Percentiles rank a stretch among this genome's conserved stretches.
Evolutionary conservation across 495 filamentous ascomycete genomes (phyloP).

Genomic region (Hyaloscypha hepaticicola): DNA sequence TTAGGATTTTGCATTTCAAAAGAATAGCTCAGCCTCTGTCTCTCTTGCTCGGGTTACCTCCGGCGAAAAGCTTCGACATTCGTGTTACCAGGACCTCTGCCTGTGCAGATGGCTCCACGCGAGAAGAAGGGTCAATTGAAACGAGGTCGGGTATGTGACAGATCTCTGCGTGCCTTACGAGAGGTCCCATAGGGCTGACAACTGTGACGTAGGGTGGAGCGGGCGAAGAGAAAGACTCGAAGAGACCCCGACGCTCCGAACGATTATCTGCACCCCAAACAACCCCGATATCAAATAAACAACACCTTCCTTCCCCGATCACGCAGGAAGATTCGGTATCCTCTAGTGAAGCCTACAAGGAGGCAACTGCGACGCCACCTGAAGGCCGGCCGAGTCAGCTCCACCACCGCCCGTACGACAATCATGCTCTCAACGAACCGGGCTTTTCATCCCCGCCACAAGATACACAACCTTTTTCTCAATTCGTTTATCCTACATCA

Average conservation of each 20-base stretch:
- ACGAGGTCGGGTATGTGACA: slow-evolving; percentile 44
- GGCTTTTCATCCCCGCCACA: slow-evolving; percentile 54
- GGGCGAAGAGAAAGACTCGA: slow-evolving; percentile 46
- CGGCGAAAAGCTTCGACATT: neutral
- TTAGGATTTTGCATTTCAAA: neutral
- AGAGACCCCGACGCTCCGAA: slow-evolving; percentile 67
- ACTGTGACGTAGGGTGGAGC: slow-evolving; percentile 34
- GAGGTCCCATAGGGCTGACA: slow-evolving; percentile 19
- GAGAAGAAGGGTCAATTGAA: slow-evolving; percentile 56
- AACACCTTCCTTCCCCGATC: slow-evolving; percentile 79
- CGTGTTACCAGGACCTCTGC: neutral
- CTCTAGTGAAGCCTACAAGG: slow-evolving; percentile 60
- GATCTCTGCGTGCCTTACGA: slow-evolving; percentile 21
- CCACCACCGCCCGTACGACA: slow-evolving; percentile 47
- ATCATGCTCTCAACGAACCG: slow-evolving; percentile 24
- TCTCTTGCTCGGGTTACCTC: neutral
- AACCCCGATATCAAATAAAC: slow-evolving; percentile 58
- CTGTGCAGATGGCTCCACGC: slow-evolving; percentile 49
- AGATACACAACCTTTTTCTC: slow-evolving; percentile 67
- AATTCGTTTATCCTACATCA: slow-evolving; percentile 74
- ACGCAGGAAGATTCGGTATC: slow-evolving; percentile 59
- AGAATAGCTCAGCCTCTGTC: neutral
- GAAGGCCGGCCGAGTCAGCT: slow-evolving; percentile 58
- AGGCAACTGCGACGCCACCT: slow-evolving; percentile 70
- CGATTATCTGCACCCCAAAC: slow-evolving; percentile 55